phyloP scores from a whole-genome alignment of 306 rosid species.

The Quillaja saponaria region DNA sequence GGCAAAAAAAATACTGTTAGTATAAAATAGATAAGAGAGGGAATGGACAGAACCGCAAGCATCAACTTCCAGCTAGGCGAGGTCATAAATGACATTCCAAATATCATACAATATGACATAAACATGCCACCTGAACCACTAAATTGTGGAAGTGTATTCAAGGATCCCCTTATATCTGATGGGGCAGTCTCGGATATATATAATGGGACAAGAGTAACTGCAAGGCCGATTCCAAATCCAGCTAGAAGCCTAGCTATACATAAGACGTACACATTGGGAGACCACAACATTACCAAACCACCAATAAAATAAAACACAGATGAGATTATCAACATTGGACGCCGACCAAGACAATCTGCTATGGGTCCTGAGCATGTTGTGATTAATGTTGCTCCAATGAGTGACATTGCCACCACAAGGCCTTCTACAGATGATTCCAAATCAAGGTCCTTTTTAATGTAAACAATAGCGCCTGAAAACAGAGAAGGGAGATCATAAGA shows the following conservation, averaged over 20 bases:
- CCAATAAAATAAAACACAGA: conserved; percentile 65
- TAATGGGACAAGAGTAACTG: conserved; percentile 73
- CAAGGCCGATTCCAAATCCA: conserved; percentile 87
- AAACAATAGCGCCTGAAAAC: conserved; percentile 66
- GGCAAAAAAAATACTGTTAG: conserved; percentile 76
- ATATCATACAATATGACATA: conserved; percentile 72
- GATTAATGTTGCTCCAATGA: conserved; percentile 70
- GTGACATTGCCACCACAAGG: conserved; percentile 85
- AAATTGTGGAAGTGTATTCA: conserved; percentile 86
- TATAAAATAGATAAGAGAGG: conserved; percentile 56
- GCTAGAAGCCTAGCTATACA: conserved; percentile 67
- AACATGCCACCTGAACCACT: conserved; percentile 83
- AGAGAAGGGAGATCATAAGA: background rate
- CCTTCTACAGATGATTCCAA: conserved; percentile 58
- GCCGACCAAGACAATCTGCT: conserved; percentile 69
- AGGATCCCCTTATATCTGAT: conserved; percentile 73
- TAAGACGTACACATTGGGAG: conserved; percentile 71
- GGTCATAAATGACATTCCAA: conserved; percentile 55
- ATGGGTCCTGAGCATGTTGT: conserved; percentile 70
- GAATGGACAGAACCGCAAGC: conserved; percentile 79
- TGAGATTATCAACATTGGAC: conserved; percentile 71
- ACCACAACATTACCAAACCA: conserved; percentile 76
- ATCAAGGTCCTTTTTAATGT: conserved; percentile 58
- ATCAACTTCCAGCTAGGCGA: conserved; percentile 73
- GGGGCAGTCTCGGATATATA: conserved; percentile 88